Evolutionary conservation across 805 yeast genomes (phyloP).

Genomic region (Hanseniaspora taiwanica): DNA sequence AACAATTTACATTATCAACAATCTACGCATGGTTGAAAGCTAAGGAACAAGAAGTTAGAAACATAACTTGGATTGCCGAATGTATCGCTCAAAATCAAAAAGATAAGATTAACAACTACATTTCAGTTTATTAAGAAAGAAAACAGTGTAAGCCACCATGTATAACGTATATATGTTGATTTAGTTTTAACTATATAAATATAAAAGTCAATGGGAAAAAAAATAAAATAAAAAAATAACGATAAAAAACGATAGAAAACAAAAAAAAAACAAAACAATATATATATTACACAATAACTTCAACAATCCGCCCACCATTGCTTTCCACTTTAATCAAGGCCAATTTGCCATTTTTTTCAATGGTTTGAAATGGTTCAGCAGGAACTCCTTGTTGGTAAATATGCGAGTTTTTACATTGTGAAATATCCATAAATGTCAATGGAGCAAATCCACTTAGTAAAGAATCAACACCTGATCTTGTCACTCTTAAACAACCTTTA

Average conservation of each 20-base stretch:
- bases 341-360: slow-evolving; percentile 37
- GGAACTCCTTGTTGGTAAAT: slow-evolving; percentile 46
- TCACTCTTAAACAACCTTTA: slow-evolving; percentile 64
- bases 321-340: slow-evolving; percentile 43
- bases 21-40: slow-evolving; percentile 96
- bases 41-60: slow-evolving; percentile 92
- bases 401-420: slow-evolving; percentile 63
- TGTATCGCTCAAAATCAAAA: slow-evolving; percentile 98
- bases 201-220: too few species aligned
- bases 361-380: slow-evolving; percentile 38
- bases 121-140: slow-evolving; percentile 53
- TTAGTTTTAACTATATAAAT: too few species aligned
- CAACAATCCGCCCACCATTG: slow-evolving; percentile 39
- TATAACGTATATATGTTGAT: neutral
- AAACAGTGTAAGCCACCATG: neutral
- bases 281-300: slow-evolving; percentile 34
- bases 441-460: slow-evolving; percentile 42
- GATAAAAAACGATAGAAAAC: neutral
- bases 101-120: slow-evolving; percentile 82
- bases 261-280: neutral
- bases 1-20: slow-evolving; percentile 82
- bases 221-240: too few species aligned
- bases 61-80: slow-evolving; percentile 98
- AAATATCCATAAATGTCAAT: slow-evolving; percentile 40
- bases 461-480: slow-evolving; percentile 65